Evolutionary conservation across 148 eudicot genomes (phyloP), one percentile per base, ranked within the genome.

Genomic region (Camellia sinensis): DNA sequence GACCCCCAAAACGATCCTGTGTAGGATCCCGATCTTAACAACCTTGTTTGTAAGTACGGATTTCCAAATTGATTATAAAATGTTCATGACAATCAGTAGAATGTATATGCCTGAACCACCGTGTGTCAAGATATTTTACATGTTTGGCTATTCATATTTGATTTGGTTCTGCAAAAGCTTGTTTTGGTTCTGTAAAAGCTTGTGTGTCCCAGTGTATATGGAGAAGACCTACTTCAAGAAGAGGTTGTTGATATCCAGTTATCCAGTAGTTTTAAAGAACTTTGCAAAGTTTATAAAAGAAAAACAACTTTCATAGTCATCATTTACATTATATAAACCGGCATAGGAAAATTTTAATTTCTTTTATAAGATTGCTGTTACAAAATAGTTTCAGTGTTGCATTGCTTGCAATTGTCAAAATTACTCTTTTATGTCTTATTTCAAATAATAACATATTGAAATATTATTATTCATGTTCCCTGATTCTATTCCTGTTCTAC

Each of bases 401-500:
- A 60, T 15, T 8, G 11, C 57, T 53, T 53, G 63, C n/a, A 14
- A 17, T 60, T 60, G 63, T 56, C 17, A 19, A 4, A 50, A 48
- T 46, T 71, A 48, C 52, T 68, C 52, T 52, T 52, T 45, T 70
- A 8, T n/a, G 54, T 45, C 52, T 19, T 7, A 17, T 61, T 61
- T 19, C 41, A 17, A 3, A 14, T 17, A n/a, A 6, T 75, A 61
- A 43, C 68, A 75, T 12, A 3, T 60, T 61, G 37, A 64, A 56
- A n/a, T 43, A n/a, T 8, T 41, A 7, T 52, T 77, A 6, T 63
- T 52, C 53, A 22, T n/a, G 43, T 61, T 37, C 54, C 63, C 56
- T 63, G 78, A 76, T 29, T 8, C 40, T 67, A 15, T 52, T 70
- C 4, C 50, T 77, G 44, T 81, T 82, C 7, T 80, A 45, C 43